Percentiles rank a stretch among this genome's conserved stretches.
Conservation (phyloP, 2,329 filamentous ascomycete species). For the Penicillium sp. region DNA sequence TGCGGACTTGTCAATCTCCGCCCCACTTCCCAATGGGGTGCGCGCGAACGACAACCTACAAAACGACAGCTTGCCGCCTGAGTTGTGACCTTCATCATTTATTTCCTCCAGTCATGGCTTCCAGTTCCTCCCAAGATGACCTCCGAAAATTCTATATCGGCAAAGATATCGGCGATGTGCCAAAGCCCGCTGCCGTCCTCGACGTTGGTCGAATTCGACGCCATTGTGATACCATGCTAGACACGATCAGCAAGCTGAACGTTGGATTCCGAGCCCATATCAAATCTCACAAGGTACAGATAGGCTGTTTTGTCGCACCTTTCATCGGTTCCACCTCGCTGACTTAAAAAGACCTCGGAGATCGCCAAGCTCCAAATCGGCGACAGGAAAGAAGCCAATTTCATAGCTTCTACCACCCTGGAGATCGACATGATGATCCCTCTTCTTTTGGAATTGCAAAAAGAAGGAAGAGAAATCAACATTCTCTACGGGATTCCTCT, state of each 20-base stretch:
- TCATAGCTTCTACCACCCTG: constrained; percentile 73
- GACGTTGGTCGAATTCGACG: constrained; percentile 66
- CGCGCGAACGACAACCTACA: neutral
- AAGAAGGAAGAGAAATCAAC: constrained; percentile 58
- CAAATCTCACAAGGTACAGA: constrained; percentile 75
- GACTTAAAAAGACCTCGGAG: constrained; percentile 59
- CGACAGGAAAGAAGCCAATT: constrained; percentile 54
- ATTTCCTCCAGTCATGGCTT: neutral
- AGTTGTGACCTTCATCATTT: neutral
- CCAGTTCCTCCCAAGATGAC: constrained; percentile 12
- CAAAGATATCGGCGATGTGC: constrained; percentile 60
- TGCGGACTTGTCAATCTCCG: constrained; percentile 7
- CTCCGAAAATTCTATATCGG: constrained; percentile 54
- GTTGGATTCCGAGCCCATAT: constrained; percentile 75
- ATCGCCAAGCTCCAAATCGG: constrained; percentile 72
- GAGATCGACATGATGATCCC: constrained; percentile 70
- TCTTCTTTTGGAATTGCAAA: constrained; percentile 58
- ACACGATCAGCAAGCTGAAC: constrained; percentile 59
- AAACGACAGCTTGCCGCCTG: neutral
- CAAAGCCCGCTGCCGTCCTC: constrained; percentile 68
- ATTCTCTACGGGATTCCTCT: constrained; percentile 75
- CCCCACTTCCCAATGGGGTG: constrained; percentile 5
- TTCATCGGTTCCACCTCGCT: neutral
- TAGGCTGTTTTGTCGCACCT: neutral
- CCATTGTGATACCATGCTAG: constrained; percentile 73